Percentiles rank a stretch among this genome's conserved stretches.
Evolutionary conservation across 345 rosid species (phyloP).

Genomic region (Salix purpurea): DNA sequence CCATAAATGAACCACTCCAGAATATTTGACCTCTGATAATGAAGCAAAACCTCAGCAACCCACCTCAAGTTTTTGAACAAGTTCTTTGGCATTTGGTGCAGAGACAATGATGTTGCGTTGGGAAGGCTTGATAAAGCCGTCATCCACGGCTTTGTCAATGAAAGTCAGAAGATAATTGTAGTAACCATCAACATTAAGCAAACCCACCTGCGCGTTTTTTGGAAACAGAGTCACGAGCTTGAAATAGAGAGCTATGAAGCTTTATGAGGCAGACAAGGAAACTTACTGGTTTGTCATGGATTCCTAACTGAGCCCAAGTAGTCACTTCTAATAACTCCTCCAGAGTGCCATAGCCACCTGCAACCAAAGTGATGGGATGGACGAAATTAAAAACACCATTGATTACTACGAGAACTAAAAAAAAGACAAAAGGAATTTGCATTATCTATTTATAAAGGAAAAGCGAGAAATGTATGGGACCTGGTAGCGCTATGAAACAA

Average conservation of each 20-base stretch:
- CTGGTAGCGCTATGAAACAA: slow-evolving; percentile 95
- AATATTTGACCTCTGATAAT: not conserved
- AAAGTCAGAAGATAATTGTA: slow-evolving; percentile 72
- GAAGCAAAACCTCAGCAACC: slow-evolving; percentile 1
- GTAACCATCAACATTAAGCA: slow-evolving; percentile 92
- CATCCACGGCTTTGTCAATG: slow-evolving; percentile 96
- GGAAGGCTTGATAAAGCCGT: slow-evolving; percentile 86
- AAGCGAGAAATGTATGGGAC: slow-evolving; percentile 31
- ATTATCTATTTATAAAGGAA: not conserved
- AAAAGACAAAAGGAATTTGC: not conserved
- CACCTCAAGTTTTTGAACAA: slow-evolving; percentile 93
- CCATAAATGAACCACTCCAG: not conserved
- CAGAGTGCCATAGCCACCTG: slow-evolving; percentile 94
- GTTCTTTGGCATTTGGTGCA: slow-evolving; percentile 85
- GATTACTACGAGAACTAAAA: not conserved
- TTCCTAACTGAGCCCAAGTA: slow-evolving; percentile 94
- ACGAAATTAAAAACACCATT: not conserved
- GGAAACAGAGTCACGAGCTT: not conserved
- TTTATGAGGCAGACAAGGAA: not conserved
- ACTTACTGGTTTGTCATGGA: slow-evolving; percentile 92
- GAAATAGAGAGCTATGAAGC: not conserved
- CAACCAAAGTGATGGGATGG: slow-evolving; percentile 1
- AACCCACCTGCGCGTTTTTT: slow-evolving; percentile 63
- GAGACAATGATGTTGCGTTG: slow-evolving; percentile 86
- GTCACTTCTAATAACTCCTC: slow-evolving; percentile 87